Evolutionary conservation across 2,329 filamentous ascomycete species (phyloP), one percentile per base, ranked within the genome.

Genomic region (Geosmithia morbida): DNA sequence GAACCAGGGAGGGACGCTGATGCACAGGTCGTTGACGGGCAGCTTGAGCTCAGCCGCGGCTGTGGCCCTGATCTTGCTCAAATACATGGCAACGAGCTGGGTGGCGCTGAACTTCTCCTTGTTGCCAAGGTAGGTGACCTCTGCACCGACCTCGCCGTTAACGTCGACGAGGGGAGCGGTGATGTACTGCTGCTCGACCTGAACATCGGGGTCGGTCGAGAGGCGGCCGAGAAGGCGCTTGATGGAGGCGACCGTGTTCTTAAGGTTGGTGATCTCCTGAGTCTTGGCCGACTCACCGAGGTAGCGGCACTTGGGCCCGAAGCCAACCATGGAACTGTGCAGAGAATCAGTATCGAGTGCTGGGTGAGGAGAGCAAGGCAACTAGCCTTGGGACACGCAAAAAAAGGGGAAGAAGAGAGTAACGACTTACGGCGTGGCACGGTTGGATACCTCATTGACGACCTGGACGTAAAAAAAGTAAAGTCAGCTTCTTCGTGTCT

Each of bases 381-480:
- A 40, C 3, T 5, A 40, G 4, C 13, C 17, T 17, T 11, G 37
- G 40, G n/a, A n/a, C 8, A 3, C 40, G 40, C 40, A 41, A 20
- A 11, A 18, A 18, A 13, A 7, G 40, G n/a, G 40, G 40, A 41
- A 41, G 13, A 6, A 14, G 33, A 22, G 41, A 8, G 22, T 26
- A 43, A 43, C 33, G 48, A 83, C 88, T 77, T 86, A 96, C 87
- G 92, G 92, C 58, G 92, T 98, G 52, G 87, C 82, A 69, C 92
- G 84, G 78, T 98, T 97, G 56, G 92, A 98, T 59, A 97, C 92
- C 71, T 98, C 92, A 76, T 98, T 98, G 72, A 87, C 85, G 65
- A 98, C 94, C 88, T 95, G 13, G 3, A 37, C 33, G 33, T 16
- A 7, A 13, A 16, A 37, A 37, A 37, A 13, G 5, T 13, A 37